A percentile compares a stretch with the other conserved stretches of the same genome.
Evolutionary conservation across 345 rosid species (phyloP).

Genomic region (Bruguiera gymnorhiza): DNA sequence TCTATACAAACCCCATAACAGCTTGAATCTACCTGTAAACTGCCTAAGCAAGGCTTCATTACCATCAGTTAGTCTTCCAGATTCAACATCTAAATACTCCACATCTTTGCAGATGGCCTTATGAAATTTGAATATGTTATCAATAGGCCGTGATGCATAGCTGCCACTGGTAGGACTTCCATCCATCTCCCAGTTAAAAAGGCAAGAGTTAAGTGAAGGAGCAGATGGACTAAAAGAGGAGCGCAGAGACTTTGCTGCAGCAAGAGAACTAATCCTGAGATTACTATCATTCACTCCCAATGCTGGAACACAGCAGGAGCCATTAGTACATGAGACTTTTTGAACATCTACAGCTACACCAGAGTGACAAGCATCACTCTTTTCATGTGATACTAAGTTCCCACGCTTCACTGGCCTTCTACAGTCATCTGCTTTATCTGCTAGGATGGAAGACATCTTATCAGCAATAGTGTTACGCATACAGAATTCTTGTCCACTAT

Average conservation of each 20-base stretch:
- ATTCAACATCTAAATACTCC: slow-evolving; percentile 62
- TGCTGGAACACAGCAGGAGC: slow-evolving; percentile 55
- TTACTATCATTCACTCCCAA: slow-evolving; percentile 45
- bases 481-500: slow-evolving; percentile 17
- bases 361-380: slow-evolving; percentile 21
- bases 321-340: slow-evolving; percentile 28
- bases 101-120: slow-evolving; percentile 60
- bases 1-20: slow-evolving; percentile 56
- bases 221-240: slow-evolving; percentile 48
- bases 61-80: slow-evolving; percentile 51
- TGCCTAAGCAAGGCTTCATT: slow-evolving; percentile 49
- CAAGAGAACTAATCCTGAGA: slow-evolving; percentile 47
- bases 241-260: slow-evolving; percentile 50
- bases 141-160: slow-evolving; percentile 44
- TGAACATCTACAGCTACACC: slow-evolving; percentile 14
- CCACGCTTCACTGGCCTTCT: slow-evolving; percentile 35
- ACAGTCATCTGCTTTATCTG: slow-evolving; percentile 25
- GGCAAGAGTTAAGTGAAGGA: slow-evolving; percentile 57
- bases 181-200: slow-evolving; percentile 58
- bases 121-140: slow-evolving; percentile 61
- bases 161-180: slow-evolving; percentile 31
- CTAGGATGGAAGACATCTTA: slow-evolving; percentile 18
- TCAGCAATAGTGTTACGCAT: slow-evolving; percentile 24
- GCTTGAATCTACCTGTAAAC: slow-evolving; percentile 58
- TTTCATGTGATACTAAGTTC: slow-evolving; percentile 22